phyloP scores from a whole-genome alignment of 2,329 filamentous ascomycete genomes.

The Colletotrichum eremochloae region DNA sequence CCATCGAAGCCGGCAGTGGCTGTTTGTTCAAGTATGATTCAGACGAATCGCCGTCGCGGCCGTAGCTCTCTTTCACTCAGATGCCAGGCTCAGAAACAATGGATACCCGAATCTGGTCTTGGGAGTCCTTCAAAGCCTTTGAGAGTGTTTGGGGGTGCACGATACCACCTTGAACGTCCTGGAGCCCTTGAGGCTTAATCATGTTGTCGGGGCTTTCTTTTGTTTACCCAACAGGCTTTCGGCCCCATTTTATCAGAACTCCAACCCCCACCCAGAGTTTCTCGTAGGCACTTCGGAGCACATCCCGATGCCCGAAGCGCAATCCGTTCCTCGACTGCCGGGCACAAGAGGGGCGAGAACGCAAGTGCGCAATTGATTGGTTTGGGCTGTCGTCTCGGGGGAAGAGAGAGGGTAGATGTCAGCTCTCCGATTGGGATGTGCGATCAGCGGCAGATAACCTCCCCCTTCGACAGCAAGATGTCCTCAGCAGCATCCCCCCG shows the following conservation, averaged over 20 bases:
- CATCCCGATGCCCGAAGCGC: background rate
- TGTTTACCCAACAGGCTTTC: background rate
- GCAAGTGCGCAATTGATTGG: background rate
- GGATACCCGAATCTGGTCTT: background rate
- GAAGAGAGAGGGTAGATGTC: background rate
- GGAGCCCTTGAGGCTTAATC: background rate
- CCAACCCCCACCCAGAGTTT: background rate
- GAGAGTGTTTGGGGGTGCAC: background rate
- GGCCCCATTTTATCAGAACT: background rate
- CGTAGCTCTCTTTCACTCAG: background rate
- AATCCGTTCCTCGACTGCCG: conserved; percentile 4
- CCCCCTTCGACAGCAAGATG: background rate
- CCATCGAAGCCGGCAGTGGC: background rate
- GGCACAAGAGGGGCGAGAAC: background rate
- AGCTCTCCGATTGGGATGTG: conserved; percentile 1
- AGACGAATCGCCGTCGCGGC: background rate
- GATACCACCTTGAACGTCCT: background rate
- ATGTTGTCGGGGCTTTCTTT: background rate
- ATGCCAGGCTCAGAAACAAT: background rate
- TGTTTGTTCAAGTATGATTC: background rate
- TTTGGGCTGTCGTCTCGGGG: background rate
- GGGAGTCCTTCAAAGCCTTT: background rate
- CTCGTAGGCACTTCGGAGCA: background rate
- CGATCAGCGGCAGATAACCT: background rate
- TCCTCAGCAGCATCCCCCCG: background rate